Percentiles rank a stretch among this genome's conserved stretches.
phyloP scores from a whole-genome alignment of 768 basidiomycete species.

The Leccinum obscurum region DNA sequence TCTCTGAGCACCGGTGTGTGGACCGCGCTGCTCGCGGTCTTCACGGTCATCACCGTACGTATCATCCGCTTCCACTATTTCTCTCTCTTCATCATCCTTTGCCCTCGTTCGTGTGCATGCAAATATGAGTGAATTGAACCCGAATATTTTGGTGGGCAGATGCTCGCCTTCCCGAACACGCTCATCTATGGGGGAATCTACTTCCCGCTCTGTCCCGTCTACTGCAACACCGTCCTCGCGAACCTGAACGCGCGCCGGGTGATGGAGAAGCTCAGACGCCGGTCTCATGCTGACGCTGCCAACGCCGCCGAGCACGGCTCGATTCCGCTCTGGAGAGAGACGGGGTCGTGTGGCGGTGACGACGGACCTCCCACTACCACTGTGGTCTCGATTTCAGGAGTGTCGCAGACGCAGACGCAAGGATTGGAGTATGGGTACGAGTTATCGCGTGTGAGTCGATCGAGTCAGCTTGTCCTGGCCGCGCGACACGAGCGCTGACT shows the following conservation, averaged over 20 bases:
- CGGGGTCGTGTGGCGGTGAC: not conserved
- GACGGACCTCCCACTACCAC: not conserved
- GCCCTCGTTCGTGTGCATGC: not conserved
- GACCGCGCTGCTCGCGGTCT: slow-evolving; percentile 18
- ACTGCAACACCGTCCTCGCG: slow-evolving; percentile 33
- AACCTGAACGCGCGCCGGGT: slow-evolving; percentile 32
- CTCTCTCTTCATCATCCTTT: not conserved
- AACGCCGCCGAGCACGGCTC: slow-evolving; percentile 2
- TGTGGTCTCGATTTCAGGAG: not conserved
- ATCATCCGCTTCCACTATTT: not conserved
- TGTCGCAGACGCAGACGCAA: not conserved
- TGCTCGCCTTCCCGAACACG: slow-evolving; percentile 15
- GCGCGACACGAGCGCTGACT: not conserved
- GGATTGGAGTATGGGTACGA: slow-evolving; percentile 5
- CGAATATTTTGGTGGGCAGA: not conserved
- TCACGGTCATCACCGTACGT: slow-evolving; percentile 17
- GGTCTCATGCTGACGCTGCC: not conserved
- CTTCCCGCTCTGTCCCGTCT: slow-evolving; percentile 32
- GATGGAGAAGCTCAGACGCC: slow-evolving; percentile 15
- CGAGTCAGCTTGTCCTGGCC: not conserved
- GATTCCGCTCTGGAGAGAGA: slow-evolving; percentile 7
- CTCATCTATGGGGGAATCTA: slow-evolving; percentile 24
- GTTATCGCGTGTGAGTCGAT: slow-evolving; percentile 1
- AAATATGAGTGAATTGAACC: not conserved
- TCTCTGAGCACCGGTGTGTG: slow-evolving; percentile 18